phyloP scores from a whole-genome alignment of 2,329 filamentous ascomycete species.

The Fusarium luffae region DNA sequence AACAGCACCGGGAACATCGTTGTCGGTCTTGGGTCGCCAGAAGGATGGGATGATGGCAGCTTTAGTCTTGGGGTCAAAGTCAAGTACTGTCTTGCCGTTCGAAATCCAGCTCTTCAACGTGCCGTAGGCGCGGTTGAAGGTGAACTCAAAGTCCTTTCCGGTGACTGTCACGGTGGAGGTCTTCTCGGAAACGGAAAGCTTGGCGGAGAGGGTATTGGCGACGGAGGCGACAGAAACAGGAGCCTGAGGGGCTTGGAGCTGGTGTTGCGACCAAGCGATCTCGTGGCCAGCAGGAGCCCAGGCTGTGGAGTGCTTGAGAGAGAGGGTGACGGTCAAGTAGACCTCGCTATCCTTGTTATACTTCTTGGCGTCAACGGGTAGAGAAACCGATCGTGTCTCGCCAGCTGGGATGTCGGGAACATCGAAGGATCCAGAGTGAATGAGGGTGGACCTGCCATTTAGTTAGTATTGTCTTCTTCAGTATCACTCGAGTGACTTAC shows the following conservation, averaged over 20 bases:
- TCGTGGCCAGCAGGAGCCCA: conserved; percentile 67
- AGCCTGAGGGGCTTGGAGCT: conserved; percentile 44
- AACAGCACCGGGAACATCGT: conserved; percentile 66
- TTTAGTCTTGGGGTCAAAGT: conserved; percentile 49
- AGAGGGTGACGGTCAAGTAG: conserved; percentile 59
- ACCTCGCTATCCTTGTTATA: conserved; percentile 52
- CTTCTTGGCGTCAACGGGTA: conserved; percentile 46
- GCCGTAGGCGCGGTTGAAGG: conserved; percentile 59
- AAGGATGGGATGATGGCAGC: conserved; percentile 60
- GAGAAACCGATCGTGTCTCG: conserved; percentile 48
- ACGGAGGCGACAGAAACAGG: background rate
- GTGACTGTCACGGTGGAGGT: conserved; percentile 13
- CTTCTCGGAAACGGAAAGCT: conserved; percentile 38
- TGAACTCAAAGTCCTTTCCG: conserved; percentile 51
- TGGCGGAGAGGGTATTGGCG: conserved; percentile 23
- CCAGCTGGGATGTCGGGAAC: conserved; percentile 57
- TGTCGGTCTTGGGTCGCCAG: conserved; percentile 74
- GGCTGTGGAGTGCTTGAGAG: conserved; percentile 53
- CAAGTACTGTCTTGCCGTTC: conserved; percentile 51
- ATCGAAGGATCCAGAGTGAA: conserved; percentile 52
- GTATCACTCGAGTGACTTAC: conserved; percentile 47
- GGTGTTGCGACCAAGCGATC: conserved; percentile 65
- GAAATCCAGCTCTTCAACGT: conserved; percentile 56
- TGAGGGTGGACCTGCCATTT: conserved; percentile 9
- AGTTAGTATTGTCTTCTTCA: too few species aligned